Percentiles rank a stretch among this genome's conserved stretches.
phyloP scores from a whole-genome alignment of 306 rosid species.

The Acacia acuminata region DNA sequence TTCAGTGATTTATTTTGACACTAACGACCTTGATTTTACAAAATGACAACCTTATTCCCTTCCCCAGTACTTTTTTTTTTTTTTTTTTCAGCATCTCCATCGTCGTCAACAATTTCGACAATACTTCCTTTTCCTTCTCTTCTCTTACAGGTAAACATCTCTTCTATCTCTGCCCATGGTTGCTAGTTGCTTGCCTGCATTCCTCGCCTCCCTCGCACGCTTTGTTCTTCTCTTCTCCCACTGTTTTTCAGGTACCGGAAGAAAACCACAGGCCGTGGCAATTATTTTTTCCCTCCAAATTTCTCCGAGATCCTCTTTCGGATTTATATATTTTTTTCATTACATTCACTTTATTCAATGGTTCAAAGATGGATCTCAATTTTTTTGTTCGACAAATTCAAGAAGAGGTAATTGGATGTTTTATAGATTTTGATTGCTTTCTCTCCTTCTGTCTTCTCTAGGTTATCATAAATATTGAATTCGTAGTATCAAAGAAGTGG shows the following conservation, averaged over 20 bases:
- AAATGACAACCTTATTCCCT: too few species aligned
- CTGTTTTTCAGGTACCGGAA: slow-evolving; percentile 30
- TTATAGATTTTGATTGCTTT: background rate
- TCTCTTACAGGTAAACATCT: too few species aligned
- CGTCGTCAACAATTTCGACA: too few species aligned
- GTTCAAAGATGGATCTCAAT: background rate
- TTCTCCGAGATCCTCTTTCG: background rate
- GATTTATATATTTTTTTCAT: background rate
- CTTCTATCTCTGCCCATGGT: too few species aligned
- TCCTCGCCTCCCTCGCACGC: slow-evolving; percentile 26
- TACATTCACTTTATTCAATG: background rate
- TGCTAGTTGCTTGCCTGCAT: slow-evolving; percentile 38
- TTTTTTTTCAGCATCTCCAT: too few species aligned
- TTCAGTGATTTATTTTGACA: too few species aligned
- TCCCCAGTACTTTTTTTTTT: too few species aligned
- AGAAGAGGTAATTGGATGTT: background rate
- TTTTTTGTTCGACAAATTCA: background rate
- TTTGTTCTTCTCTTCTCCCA: slow-evolving; percentile 18
- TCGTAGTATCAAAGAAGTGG: background rate
- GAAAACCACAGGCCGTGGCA: background rate
- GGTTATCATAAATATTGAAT: slow-evolving; percentile 2
- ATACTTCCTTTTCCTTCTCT: too few species aligned
- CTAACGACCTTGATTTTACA: too few species aligned
- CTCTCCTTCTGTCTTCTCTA: background rate
- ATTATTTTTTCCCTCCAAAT: background rate